A percentile compares a stretch with the other conserved stretches of the same genome.
These are phyloP conservation scores for Alternaria hordeiaustralica DNA, from an alignment of 2,329 filamentous ascomycete genomes.

Conservation along the genomic window DNA sequence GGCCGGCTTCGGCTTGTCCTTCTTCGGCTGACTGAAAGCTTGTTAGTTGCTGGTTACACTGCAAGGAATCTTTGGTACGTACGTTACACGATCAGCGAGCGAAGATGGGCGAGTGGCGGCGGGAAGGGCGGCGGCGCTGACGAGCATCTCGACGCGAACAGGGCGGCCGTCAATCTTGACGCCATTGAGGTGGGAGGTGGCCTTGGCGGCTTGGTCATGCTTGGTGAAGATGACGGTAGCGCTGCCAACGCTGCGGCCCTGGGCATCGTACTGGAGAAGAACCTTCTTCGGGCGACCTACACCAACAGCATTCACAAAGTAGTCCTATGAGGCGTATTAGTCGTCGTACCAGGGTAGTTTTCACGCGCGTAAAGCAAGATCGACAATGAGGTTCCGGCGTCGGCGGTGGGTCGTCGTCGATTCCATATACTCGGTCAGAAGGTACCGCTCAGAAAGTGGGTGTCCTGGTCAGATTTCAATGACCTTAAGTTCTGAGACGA, in stretches of 20 bases:
- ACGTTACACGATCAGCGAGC: constrained; percentile 84
- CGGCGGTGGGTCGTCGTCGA: constrained; percentile 27
- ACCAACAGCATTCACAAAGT: constrained; percentile 86
- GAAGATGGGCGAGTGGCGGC: constrained; percentile 70
- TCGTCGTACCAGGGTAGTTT: constrained; percentile 51
- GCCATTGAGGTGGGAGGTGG: constrained; percentile 83
- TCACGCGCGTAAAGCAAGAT: constrained; percentile 37
- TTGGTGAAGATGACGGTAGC: constrained; percentile 88
- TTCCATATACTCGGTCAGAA: constrained; percentile 29
- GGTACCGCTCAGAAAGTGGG: constrained; percentile 37
- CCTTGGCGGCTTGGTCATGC: constrained; percentile 81
- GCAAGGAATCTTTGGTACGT: constrained; percentile 47
- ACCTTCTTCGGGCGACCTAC: constrained; percentile 91
- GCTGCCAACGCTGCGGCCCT: constrained; percentile 88
- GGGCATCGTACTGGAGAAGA: constrained; percentile 89
- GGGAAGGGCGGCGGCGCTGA: constrained; percentile 76
- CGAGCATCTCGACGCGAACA: constrained; percentile 95
- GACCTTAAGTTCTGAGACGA: constrained; percentile 24
- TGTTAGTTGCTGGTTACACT: constrained; percentile 8
- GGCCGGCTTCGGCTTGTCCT: constrained; percentile 70
- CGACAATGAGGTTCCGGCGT: constrained; percentile 29
- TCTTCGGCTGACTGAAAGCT: constrained; percentile 66
- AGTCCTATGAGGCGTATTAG: constrained; percentile 87
- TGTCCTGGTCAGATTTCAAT: constrained; percentile 22
- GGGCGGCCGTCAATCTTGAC: constrained; percentile 87